Percentiles rank a stretch among this genome's conserved stretches.
Evolutionary conservation across 2,329 filamentous ascomycete species (phyloP).

Genomic region (Trichoderma gracile): DNA sequence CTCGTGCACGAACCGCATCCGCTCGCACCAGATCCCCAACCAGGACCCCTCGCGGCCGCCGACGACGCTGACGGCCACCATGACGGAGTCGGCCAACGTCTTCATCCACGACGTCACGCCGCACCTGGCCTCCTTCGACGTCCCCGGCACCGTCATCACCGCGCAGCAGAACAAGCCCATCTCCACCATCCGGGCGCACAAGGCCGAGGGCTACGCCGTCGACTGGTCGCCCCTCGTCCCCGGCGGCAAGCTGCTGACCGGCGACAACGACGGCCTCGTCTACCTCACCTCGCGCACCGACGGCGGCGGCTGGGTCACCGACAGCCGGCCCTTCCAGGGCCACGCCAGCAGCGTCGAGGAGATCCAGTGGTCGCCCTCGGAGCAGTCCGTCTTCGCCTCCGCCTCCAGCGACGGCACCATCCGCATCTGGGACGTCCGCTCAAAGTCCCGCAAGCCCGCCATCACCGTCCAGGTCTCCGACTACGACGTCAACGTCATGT

Average conservation of each 20-base stretch:
- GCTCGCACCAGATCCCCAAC: constrained; percentile 76
- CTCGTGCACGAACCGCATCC: constrained; percentile 91
- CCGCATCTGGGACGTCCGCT: constrained; percentile 92
- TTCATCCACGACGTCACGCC: constrained; percentile 93
- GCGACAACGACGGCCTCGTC: constrained; percentile 87
- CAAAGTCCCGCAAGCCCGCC: constrained; percentile 85
- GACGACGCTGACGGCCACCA: constrained; percentile 82
- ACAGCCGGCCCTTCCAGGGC: constrained; percentile 78
- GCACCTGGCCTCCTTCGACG: constrained; percentile 86
- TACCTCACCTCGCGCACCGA: constrained; percentile 84
- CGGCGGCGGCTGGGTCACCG: constrained; percentile 85
- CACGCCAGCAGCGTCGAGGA: constrained; percentile 89
- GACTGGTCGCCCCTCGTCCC: constrained; percentile 85
- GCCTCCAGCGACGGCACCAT: constrained; percentile 92
- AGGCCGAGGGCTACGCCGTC: constrained; percentile 90
- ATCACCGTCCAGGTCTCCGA: constrained; percentile 81
- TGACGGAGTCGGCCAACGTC: constrained; percentile 87
- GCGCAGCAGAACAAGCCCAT: constrained; percentile 85
- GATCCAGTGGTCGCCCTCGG: constrained; percentile 92
- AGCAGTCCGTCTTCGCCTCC: constrained; percentile 91
- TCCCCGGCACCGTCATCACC: constrained; percentile 76
- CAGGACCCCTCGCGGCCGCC: constrained; percentile 69
- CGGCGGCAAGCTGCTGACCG: constrained; percentile 83
- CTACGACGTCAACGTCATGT: constrained; percentile 93
- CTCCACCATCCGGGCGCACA: constrained; percentile 86